These are phyloP conservation scores for Sugiyamaella boreocaroliniensis DNA, from an alignment of 805 yeast genomes.

Conservation along the genomic window DNA sequence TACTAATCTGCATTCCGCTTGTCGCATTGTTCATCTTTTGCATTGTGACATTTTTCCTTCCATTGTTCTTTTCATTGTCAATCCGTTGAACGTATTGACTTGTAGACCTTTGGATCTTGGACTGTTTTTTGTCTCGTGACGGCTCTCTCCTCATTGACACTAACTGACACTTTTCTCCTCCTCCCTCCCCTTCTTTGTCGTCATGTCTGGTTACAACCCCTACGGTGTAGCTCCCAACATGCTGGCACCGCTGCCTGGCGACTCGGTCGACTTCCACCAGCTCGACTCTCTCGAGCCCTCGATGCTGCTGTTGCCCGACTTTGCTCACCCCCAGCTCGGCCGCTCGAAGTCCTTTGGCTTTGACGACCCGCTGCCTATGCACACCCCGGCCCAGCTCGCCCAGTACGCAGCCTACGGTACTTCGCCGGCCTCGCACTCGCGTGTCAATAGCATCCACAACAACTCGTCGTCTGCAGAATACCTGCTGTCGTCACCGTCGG, in stretches of 20 bases:
- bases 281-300: slow-evolving; percentile 5
- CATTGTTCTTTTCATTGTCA: no score
- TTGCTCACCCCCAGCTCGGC: background rate
- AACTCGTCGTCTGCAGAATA: background rate
- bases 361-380: background rate
- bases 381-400: background rate
- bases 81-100: no score
- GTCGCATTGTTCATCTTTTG: no score
- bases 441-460: background rate
- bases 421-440: background rate
- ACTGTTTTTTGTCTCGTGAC: no score
- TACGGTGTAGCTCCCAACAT: background rate
- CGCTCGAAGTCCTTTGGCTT: background rate
- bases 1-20: no score
- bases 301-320: slow-evolving; percentile 3
- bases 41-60: no score
- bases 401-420: background rate
- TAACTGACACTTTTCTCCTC: background rate
- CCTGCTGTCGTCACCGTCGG: background rate
- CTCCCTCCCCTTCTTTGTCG: background rate
- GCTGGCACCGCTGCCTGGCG: background rate
- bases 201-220: background rate
- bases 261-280: background rate
- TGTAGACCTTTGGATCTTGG: no score
- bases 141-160: no score